Base-by-base conservation (phyloP, 2,329 filamentous ascomycete genomes). In the Exophiala oligosperma region DNA sequence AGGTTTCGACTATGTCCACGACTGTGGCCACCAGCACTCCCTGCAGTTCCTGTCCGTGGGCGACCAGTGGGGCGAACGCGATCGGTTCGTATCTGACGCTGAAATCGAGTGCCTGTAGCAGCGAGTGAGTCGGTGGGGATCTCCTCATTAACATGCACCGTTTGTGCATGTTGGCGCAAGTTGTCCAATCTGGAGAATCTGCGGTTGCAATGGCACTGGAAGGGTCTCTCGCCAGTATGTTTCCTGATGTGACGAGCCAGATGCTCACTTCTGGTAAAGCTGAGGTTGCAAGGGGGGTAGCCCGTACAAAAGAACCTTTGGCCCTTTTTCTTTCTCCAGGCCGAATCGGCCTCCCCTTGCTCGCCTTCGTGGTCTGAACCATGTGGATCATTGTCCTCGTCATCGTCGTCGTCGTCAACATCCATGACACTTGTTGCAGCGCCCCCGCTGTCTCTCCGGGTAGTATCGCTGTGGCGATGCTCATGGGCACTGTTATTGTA, bases 301-400 rank as follows among this genome's bases (percentile, higher is more conserved):
- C 96, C 92, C 3, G 89, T 95, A 76, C 94, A 99, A 74, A 93
- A 97, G 74, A 99, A 99, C 47, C 91, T 86, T 73, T 97, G 92
- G 0, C 92, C 91, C 74, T 96, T 96, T 77, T 96, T 97, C 83
- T 97, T 97, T 77, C 95, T 96, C 52, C 83, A 87, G 7, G 90
- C 88, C 62, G 88, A 84, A n/a, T 80, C 79, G 78, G 69, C 67
- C 49, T 88, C 86, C 9, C 81, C 84, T 56, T 82, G 82, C 23
- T 87, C 79, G 65, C 82, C 86, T 38, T 77, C 87, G 49, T 83
- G 83, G 60, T 91, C 89, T 11, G 89, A 89, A 32, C 73, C 81
- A 24, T 72, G 79, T 17, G 83, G 81, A 24, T 89, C 89, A 52
- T 82, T 86, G 56, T 91, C 89, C 2, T 28, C 86, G 56, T 26